Evolutionary conservation across 2,329 filamentous ascomycete genomes (phyloP).

Genomic region (Aspergillus arachidicola): DNA sequence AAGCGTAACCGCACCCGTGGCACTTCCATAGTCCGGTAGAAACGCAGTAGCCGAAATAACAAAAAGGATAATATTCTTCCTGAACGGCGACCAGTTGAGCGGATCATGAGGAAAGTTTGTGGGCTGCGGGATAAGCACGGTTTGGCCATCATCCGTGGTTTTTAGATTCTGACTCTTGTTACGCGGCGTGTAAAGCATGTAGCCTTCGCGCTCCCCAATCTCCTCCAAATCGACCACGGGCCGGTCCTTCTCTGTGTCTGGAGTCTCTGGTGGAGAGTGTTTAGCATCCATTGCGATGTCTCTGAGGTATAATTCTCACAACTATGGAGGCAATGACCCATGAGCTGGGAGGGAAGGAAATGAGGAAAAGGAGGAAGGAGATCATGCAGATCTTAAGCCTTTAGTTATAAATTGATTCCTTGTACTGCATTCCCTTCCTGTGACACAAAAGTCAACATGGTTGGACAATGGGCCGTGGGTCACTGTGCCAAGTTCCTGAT

Average conservation of each 20-base stretch:
- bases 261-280: background rate
- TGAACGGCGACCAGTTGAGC: slow-evolving; percentile 39
- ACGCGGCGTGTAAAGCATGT: slow-evolving; percentile 9
- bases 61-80: slow-evolving; percentile 40
- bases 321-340: background rate
- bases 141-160: slow-evolving; percentile 35
- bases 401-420: background rate
- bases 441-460: background rate
- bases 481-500: background rate
- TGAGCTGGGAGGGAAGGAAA: background rate
- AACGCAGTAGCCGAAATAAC: slow-evolving; percentile 43
- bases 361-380: background rate
- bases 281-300: background rate
- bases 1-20: slow-evolving; percentile 44
- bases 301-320: background rate
- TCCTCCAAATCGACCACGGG: slow-evolving; percentile 14
- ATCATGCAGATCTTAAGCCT: background rate
- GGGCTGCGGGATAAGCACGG: slow-evolving; percentile 43
- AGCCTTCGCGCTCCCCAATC: slow-evolving; percentile 14
- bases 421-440: background rate
- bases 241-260: background rate
- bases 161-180: slow-evolving; percentile 26
- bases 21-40: slow-evolving; percentile 47
- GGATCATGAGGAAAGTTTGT: slow-evolving; percentile 42
- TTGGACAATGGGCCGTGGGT: background rate